These are phyloP conservation scores for Sugiyamaella grinbergsii DNA, from an alignment of 1,139 yeast species.

Conservation along the genomic window DNA sequence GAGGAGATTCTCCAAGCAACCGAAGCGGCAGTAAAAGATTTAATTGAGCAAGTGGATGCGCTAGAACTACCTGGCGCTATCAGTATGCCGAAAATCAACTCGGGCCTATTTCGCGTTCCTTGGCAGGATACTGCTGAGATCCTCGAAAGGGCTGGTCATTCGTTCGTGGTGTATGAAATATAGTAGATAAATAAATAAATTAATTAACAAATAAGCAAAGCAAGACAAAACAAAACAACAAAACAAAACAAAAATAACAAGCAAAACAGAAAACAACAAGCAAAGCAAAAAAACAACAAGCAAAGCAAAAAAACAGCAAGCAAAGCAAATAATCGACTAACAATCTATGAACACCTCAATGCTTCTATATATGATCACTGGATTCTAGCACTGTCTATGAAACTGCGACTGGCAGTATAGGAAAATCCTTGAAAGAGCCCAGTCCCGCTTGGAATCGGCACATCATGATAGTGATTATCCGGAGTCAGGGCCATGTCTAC, in stretches of 20 bases:
- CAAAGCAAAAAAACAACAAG: neutral
- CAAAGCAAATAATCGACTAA: neutral
- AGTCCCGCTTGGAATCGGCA: conserved; percentile 23
- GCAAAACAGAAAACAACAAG: neutral
- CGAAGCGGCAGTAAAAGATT: conserved; percentile 49
- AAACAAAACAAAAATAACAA: neutral
- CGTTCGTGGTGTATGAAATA: conserved; percentile 49
- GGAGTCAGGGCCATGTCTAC: conserved; percentile 63
- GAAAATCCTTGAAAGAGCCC: conserved; percentile 41
- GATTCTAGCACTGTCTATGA: conserved; percentile 30
- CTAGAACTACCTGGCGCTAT: conserved; percentile 10
- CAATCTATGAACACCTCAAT: neutral
- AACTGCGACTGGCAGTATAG: conserved; percentile 40
- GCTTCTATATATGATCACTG: neutral
- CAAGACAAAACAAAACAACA: neutral
- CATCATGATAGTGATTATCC: conserved; percentile 29
- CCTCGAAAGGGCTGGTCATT: conserved; percentile 42
- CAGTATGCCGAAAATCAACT: conserved; percentile 74
- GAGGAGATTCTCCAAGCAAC: conserved; percentile 55
- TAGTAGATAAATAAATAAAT: conserved; percentile 14
- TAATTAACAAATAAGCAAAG: neutral
- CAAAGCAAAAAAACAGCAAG: neutral
- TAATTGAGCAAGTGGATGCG: conserved; percentile 46
- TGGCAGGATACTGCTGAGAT: conserved; percentile 68
- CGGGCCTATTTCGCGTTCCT: conserved; percentile 79